phyloP scores from a whole-genome alignment of 176 grass and related monocot species.

The Elymus sibiricus region DNA sequence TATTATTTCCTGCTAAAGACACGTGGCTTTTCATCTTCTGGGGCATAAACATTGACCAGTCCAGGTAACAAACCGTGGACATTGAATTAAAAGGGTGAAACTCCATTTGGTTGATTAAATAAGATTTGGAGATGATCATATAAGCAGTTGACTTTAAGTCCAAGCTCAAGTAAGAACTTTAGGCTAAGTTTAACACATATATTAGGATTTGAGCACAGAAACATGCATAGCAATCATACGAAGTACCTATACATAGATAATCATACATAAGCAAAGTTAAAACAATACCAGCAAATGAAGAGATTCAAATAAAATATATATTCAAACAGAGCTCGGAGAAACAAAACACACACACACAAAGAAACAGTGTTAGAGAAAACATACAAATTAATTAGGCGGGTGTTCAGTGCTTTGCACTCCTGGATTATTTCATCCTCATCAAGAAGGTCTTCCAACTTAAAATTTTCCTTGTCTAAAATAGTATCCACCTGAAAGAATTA shows the following conservation, averaged over 20 bases:
- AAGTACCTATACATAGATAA: not conserved
- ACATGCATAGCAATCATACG: not conserved
- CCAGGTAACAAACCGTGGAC: not conserved
- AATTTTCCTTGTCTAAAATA: conserved; percentile 93
- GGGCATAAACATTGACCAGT: not conserved
- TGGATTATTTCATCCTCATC: conserved; percentile 99
- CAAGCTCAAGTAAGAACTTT: not conserved
- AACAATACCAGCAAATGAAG: conserved; percentile 18
- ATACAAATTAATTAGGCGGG: conserved; percentile 96
- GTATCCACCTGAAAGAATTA: conserved; percentile 87
- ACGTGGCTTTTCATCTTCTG: not conserved
- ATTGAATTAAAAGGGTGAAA: not conserved
- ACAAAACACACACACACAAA: not conserved
- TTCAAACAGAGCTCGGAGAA: conserved; percentile 1
- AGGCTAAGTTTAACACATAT: not conserved
- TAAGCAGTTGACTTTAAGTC: not conserved
- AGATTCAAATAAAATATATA: not conserved
- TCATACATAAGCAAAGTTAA: not conserved
- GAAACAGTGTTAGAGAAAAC: conserved; percentile 25
- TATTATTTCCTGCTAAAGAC: not conserved
- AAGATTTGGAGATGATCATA: not conserved
- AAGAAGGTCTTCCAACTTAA: conserved; percentile 85
- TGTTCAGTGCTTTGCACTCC: conserved; percentile 98
- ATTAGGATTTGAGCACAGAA: not conserved
- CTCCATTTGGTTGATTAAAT: not conserved